Base-by-base conservation (phyloP, 1,139 yeast genomes). In the Protomyces lactucae-debilis region DNA sequence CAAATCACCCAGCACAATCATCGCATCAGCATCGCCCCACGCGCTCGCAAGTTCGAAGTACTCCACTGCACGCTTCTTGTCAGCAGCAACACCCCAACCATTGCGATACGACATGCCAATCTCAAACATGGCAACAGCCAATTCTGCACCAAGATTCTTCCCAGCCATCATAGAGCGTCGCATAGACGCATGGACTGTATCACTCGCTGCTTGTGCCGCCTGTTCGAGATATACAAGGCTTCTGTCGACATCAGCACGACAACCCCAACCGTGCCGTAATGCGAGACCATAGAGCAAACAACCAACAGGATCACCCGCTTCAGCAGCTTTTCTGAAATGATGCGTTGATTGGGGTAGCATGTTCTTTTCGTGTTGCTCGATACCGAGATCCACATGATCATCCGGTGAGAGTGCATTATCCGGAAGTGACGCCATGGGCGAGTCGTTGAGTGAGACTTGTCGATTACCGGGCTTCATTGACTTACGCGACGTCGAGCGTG, bases 1-100 rank as follows among this genome's bases (percentile, higher is more conserved):
- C 85, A 89, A 87, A 57, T 83, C 85, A 1, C 95, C 96, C 52
- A 90, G 83, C 68, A 84, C 84, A 23, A 84, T 77, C 85, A 87
- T 83, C 0, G 92, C 86, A 68, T 85, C 87, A 0, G 82, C 79
- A 70, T 85, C 84, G 1, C 95, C 95, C 74, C 86, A 76, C 16
- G 85, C 78, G 0, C 86, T 93, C 2, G 92, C 85, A 71, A 84
- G 80, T 68, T 86, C 86, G 59, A 87, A 76, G 68, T 84, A 82
- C 67, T 78, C 78, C 51, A 88, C 76, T 0, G 90, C 95, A 69
- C 79, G 77, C 12, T 73, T 69, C 70, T 86, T 90, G 70, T 86
- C 85, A 67, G 79, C 78, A 9, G 75, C 77, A 14, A 75, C 75
- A 0, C 91, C 91, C 82, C 83, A 80, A 2, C 88, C 90, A 70